Conservation (phyloP, 2,329 filamentous ascomycete genomes). For the Neonectria coccinea region DNA sequence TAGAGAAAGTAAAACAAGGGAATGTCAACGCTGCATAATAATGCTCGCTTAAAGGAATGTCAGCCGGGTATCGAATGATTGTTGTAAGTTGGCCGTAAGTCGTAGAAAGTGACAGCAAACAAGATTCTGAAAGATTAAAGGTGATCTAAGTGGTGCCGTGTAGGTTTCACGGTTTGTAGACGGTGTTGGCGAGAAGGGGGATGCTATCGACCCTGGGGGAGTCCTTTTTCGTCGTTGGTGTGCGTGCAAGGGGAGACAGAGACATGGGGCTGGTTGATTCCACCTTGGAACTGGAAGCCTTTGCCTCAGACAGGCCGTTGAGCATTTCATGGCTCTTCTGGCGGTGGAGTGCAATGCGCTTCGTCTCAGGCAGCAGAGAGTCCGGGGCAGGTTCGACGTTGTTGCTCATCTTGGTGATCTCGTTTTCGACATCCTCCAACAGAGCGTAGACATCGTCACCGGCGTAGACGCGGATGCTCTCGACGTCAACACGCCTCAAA, state of each 20-base stretch:
- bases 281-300: constrained; percentile 35
- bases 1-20: constrained; percentile 18
- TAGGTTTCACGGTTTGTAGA: constrained; percentile 58
- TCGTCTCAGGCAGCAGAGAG: constrained; percentile 42
- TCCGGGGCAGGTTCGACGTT: constrained; percentile 26
- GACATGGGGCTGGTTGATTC: constrained; percentile 40
- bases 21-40: constrained; percentile 16
- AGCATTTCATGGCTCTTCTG: constrained; percentile 65
- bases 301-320: constrained; percentile 49
- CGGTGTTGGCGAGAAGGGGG: constrained; percentile 62
- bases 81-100: constrained; percentile 44
- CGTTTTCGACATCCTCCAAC: constrained; percentile 72
- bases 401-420: constrained; percentile 53
- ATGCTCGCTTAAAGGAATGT: constrained; percentile 32
- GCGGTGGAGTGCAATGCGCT: constrained; percentile 57
- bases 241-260: constrained; percentile 50
- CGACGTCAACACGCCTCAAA: constrained; percentile 58
- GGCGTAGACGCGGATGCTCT: constrained; percentile 77
- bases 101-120: constrained; percentile 30
- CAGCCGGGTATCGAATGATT: constrained; percentile 45
- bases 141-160: constrained; percentile 14
- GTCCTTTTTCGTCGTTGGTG: constrained; percentile 51
- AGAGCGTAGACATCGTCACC: constrained; percentile 75
- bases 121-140: constrained; percentile 10
- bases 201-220: constrained; percentile 42